Evolutionary conservation across 345 rosid genomes (phyloP).

Genomic region (Triadica sebifera): DNA sequence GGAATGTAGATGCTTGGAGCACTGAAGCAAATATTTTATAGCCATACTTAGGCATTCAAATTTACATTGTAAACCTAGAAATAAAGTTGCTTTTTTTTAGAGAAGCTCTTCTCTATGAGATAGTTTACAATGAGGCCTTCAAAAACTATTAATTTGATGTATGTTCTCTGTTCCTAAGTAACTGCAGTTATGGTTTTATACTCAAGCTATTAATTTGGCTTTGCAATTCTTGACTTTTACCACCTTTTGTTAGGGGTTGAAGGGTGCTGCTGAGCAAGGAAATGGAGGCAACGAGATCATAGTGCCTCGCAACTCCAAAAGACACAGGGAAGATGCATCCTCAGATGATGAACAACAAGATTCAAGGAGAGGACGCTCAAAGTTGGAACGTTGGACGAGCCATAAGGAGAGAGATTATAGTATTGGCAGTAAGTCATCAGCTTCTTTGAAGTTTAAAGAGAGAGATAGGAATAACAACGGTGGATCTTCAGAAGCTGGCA

Average conservation of each 20-base stretch:
- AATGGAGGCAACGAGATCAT: conserved; percentile 38
- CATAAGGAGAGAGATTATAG: conserved; percentile 77
- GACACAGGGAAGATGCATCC: conserved; percentile 55
- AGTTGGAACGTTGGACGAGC: conserved; percentile 94
- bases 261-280: conserved; percentile 44
- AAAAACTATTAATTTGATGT: conserved; percentile 1
- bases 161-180: neutral
- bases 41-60: neutral
- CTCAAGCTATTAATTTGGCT: conserved; percentile 15
- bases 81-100: neutral
- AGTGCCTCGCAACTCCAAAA: conserved; percentile 47
- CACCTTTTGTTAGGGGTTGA: conserved; percentile 52
- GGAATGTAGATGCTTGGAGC: neutral
- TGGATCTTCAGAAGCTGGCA: conserved; percentile 38
- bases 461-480: conserved; percentile 43
- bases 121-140: neutral
- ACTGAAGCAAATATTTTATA: neutral
- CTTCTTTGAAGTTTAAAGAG: conserved; percentile 63
- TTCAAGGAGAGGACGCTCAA: conserved; percentile 78
- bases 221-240: conserved; percentile 36
- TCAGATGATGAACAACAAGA: conserved; percentile 79
- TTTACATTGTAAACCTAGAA: neutral
- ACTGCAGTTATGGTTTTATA: neutral
- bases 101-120: neutral
- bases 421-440: conserved; percentile 50